Conservation (phyloP, 1,284 basidiomycete species). For the Trichosporon sp. region DNA sequence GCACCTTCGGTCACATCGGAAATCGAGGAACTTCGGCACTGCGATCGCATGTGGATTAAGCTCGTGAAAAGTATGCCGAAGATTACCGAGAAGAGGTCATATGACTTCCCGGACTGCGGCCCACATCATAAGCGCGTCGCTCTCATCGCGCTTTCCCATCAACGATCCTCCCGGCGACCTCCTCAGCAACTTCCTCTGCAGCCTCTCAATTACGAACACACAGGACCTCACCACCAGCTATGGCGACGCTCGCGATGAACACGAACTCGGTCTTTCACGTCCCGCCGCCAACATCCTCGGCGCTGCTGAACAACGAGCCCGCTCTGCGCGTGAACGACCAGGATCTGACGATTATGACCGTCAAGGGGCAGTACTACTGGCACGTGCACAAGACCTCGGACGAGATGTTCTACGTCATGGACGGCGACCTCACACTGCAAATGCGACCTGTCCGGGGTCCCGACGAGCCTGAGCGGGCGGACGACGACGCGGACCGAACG, state of each 20-base stretch:
- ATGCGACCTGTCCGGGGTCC: neutral
- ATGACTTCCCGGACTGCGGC: too few relatives aligned
- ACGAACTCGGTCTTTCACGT: conserved; percentile 1
- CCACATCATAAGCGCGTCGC: too few relatives aligned
- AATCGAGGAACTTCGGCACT: too few relatives aligned
- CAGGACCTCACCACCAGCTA: too few relatives aligned
- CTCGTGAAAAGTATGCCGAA: too few relatives aligned
- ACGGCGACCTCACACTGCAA: conserved; percentile 8
- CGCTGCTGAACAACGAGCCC: neutral
- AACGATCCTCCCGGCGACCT: too few relatives aligned
- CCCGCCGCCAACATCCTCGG: neutral
- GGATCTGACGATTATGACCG: conserved; percentile 8
- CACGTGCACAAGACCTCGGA: conserved; percentile 1
- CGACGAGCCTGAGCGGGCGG: neutral
- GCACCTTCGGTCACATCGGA: too few relatives aligned
- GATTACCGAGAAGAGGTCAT: too few relatives aligned
- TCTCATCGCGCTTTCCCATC: too few relatives aligned
- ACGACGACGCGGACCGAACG: neutral
- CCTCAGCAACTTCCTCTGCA: too few relatives aligned
- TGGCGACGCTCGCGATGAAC: neutral
- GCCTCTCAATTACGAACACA: too few relatives aligned
- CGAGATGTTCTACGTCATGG: conserved; percentile 13
- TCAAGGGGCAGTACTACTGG: conserved; percentile 11
- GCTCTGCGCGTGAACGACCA: conserved; percentile 4
- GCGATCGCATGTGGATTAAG: too few relatives aligned